Base-by-base conservation (phyloP, 768 basidiomycete species). In the Amanita thiersii region DNA sequence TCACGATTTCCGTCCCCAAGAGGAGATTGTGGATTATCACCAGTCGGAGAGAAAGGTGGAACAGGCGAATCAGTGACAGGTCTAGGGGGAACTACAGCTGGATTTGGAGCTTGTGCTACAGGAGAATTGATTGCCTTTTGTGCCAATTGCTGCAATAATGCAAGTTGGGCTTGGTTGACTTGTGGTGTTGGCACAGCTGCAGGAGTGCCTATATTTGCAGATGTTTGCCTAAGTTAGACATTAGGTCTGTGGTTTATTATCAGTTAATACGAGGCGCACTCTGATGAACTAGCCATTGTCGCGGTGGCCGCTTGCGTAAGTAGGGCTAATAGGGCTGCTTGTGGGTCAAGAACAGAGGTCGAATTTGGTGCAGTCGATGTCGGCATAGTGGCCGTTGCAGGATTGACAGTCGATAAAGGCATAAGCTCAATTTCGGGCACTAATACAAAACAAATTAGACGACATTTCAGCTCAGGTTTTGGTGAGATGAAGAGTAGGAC, bases 81-180 rank as follows among this genome's bases (percentile, higher is more conserved):
- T 46, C 35, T 36, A 40, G 48, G 42, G 5, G 53, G 47, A 51
- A 56, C 52, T 40, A 50, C 48, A 52, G 50, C 40, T 31, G 50
- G 37, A 51, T 63, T 55, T 45, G 59, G 50, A 45, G 56, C 51
- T 61, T 60, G 51, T 49, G 56, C 50, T 50, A 57, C 52, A 51
- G 57, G 48, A 56, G 57, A 50, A 56, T 19, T 36, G 34, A 43
- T 43, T 14, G 80, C 74, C 52, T 74, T 73, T 52, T 79, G 76
- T 40, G 84, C 71, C 56, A 89, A 70, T 56, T 86, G 86, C 55
- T 87, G 85, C 52, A 91, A 65, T 50, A 86, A 65, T 36, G 81
- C 78, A 42, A 89, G 63, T 56, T 83, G 82, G 47, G 68, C 62
- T 39, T 72, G 33, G 26, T 36, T 31, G 10, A 37, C 42, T 20